Base-by-base conservation (phyloP, 2,329 filamentous ascomycete genomes). In the Penicillium sp. region DNA sequence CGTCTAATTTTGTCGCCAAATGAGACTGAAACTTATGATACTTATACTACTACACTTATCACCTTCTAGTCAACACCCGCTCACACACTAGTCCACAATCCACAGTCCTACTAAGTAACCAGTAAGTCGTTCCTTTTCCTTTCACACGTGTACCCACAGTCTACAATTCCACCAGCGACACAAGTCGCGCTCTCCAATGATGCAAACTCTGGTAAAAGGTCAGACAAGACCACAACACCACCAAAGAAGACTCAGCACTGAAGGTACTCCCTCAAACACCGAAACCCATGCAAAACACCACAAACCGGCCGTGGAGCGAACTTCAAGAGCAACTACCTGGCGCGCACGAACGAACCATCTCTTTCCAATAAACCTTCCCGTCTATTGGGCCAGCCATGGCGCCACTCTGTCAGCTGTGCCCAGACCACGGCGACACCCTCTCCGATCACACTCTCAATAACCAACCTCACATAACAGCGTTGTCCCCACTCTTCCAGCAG, bases 201-300 rank as follows among this genome's bases (percentile, higher is more conserved):
- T 77, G 75, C 57, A 54, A 70, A 62, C 63, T 50, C 69, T 77
- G 75, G 75, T 77, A 77, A 77, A 77, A 77, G 75, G 74, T 77
- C 74, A 72, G 74, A 77, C 63, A 50, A 59, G 61, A 60, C 57
- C 48, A 55, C 25, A 46, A 60, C 42, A 58, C 46, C 45, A 30
- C 30, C 43, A 35, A 49, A 44, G 49, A 49, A 35, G 49, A 49
- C 53, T 33, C 47, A 41, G 44, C 46, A 26, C 60, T 63, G 68
- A 67, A 61, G 67, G 66, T 63, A 65, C 66, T 64, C 53, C 50
- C 43, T 17, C 40, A 31, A 45, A 17, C 25, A 40, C 36, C 41
- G 40, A 47, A 44, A 16, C 22, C 38, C 11, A 33, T 26, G 30
- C 45, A 46, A 50, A 31, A 54, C 30, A 35, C 47, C 47, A 51